Percentiles rank a stretch among this genome's conserved stretches.
Evolutionary conservation across 1,284 basidiomycete genomes (phyloP).

Genomic region (Rugosomyces carneus): DNA sequence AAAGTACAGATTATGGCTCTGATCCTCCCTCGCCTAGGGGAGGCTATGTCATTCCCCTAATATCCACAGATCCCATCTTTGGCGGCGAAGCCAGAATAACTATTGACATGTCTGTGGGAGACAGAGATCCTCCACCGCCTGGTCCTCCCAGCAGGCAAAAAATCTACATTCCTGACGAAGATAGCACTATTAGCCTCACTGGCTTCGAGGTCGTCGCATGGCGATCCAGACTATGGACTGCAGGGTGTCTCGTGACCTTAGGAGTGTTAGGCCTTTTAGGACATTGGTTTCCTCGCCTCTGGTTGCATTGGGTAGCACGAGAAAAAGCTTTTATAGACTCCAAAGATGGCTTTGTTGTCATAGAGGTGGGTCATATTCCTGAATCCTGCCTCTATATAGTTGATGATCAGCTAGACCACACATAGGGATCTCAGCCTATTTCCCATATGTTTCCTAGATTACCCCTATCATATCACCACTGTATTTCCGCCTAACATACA

Average conservation of each 20-base stretch:
- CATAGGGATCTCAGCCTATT: constrained; percentile 79
- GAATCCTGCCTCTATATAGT: constrained; percentile 1
- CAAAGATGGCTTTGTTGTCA: constrained; percentile 71
- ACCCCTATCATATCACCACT: constrained; percentile 74
- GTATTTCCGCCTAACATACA: constrained; percentile 53
- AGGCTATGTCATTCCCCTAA: constrained; percentile 54
- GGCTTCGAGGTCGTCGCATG: constrained; percentile 76
- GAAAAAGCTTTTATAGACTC: constrained; percentile 82
- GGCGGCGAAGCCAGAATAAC: constrained; percentile 77
- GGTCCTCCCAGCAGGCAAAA: constrained; percentile 83
- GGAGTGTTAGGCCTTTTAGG: constrained; percentile 82
- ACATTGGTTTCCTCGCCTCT: constrained; percentile 89
- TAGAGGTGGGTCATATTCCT: constrained; percentile 64
- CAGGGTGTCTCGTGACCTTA: constrained; percentile 63
- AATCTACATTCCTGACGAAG: constrained; percentile 88
- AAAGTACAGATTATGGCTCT: constrained; percentile 65
- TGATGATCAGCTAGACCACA: constrained; percentile 52
- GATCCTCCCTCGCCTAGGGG: constrained; percentile 54
- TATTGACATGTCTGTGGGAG: constrained; percentile 58
- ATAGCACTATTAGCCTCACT: constrained; percentile 82
- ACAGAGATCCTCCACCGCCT: constrained; percentile 58
- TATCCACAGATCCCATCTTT: constrained; percentile 71
- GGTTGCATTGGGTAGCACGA: constrained; percentile 83
- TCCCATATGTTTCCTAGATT: constrained; percentile 59
- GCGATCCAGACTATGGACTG: constrained; percentile 69